Base-by-base conservation (phyloP, 225 moss, liverwort and hornwort species). In the Takakia lepidozioides region DNA sequence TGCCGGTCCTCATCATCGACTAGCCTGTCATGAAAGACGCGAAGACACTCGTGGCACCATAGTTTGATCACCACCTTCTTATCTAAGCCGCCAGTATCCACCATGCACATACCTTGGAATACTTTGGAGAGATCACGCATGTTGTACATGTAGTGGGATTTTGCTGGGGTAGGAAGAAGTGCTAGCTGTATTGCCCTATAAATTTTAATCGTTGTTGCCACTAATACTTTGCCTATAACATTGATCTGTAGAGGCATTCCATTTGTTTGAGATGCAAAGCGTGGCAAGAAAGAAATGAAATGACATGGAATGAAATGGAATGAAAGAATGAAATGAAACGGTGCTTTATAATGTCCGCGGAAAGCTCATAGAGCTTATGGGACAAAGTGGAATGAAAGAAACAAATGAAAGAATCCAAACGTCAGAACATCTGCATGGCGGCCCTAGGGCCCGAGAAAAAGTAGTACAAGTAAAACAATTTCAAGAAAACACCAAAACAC, bases 101-200 rank as follows among this genome's bases (percentile, higher is more conserved):
- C 68, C 54, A 78, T 74, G 41, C 68, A 67, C 55, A 83, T 51
- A 14, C 83, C 83, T 62, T 83, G 83, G 25, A 83, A 78, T n/a
- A 83, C 78, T 37, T 78, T 78, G 16, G 78, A 78, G 32, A 83
- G 41, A 44, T 83, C 83, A 53, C 78, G 64, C 78, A 83, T 68
- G 29, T 83, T 83, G 57, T 83, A 83, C 22, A 62, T 78, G 15
- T 83, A 83, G 49, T 83, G 83, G 49, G 78, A 83, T 58, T 78
- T 83, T 39, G 74, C 71, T 9, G 83, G 83, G 15, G 78, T 83
- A 2, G 83, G 74, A 34, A 78, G 65, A 46, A 78, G 65, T 6
- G 68, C 74, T 43, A 49, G 51, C 47, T 83, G 83, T 43, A 83
- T 78, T 8, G 74, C 78, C 56, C 83, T 71, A 36, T 83, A 83